Conservation (phyloP, 306 rosid genomes). For the Potentilla sterilis region DNA sequence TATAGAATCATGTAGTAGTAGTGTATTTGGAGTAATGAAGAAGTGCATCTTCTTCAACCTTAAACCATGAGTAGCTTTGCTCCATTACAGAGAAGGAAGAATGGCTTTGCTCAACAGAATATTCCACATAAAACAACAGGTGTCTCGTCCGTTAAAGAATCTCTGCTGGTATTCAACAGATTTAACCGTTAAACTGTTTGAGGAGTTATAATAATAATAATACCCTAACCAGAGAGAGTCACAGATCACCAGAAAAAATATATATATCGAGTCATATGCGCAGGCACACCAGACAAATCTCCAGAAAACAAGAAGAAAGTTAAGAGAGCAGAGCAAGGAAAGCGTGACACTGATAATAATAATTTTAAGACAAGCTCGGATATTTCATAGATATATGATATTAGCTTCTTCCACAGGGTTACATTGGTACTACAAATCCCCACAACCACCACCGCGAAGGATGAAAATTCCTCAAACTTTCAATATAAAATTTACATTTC, state of each 20-base stretch:
- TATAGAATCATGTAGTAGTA: no score
- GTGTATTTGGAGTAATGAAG: background rate
- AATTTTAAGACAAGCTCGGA: conserved; percentile 1
- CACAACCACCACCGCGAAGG: conserved; percentile 41
- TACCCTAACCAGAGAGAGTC: background rate
- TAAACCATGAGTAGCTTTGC: background rate
- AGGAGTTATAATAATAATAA: conserved; percentile 13
- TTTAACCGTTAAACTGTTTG: conserved; percentile 27
- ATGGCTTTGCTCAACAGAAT: conserved; percentile 18
- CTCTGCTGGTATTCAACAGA: conserved; percentile 33
- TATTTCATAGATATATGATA: conserved; percentile 24
- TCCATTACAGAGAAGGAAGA: background rate
- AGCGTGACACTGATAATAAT: background rate
- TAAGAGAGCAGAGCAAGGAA: conserved; percentile 4
- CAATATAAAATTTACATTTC: conserved; percentile 30
- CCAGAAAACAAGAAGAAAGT: conserved; percentile 26
- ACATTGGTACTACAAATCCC: conserved; percentile 24
- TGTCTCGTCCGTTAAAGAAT: conserved; percentile 10
- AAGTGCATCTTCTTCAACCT: background rate
- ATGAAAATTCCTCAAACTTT: conserved; percentile 23
- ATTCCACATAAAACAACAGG: conserved; percentile 21
- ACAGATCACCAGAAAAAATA: conserved; percentile 16
- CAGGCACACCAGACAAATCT: conserved; percentile 30
- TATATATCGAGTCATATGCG: background rate
- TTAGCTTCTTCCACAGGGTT: conserved; percentile 45